These are phyloP conservation scores for Bruguiera hainesii DNA, from an alignment of 441 rosid species.

Conservation along the genomic window DNA sequence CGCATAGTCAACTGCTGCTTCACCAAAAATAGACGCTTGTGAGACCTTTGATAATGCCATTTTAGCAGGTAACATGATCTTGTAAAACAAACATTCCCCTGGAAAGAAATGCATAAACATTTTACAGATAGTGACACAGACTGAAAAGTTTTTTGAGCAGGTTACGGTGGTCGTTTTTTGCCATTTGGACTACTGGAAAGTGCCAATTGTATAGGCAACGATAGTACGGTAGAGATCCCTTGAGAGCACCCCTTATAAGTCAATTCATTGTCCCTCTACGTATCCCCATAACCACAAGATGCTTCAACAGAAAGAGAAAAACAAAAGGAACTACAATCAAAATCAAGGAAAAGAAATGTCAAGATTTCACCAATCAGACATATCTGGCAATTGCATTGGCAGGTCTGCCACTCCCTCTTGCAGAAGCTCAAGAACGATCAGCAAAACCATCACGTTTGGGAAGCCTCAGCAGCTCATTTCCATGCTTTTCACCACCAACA, in stretches of 20 bases:
- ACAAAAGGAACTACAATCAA: slow-evolving; percentile 12
- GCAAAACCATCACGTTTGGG: slow-evolving; percentile 18
- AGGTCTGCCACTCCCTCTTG: slow-evolving; percentile 25
- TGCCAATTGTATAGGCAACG: no score
- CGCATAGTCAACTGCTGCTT: no score
- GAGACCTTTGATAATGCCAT: no score
- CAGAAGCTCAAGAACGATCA: slow-evolving; percentile 22
- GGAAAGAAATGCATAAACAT: no score
- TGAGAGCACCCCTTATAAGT: slow-evolving; percentile 22
- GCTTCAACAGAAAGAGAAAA: slow-evolving; percentile 27
- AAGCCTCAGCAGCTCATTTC: slow-evolving; percentile 27
- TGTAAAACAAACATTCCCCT: no score
- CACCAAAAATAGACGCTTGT: no score
- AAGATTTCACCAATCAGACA: slow-evolving; percentile 34
- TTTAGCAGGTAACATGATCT: no score
- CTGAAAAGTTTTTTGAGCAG: no score
- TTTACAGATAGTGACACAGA: no score
- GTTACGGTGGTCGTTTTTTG: no score
- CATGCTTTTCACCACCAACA: slow-evolving; percentile 22
- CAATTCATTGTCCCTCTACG: slow-evolving; percentile 31
- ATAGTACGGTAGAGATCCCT: neutral
- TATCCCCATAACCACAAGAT: slow-evolving; percentile 18
- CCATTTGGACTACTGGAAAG: no score
- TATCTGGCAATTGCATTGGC: slow-evolving; percentile 21
- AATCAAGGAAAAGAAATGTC: slow-evolving; percentile 11